These are phyloP conservation scores for Penicillium cinerascens DNA, from an alignment of 495 filamentous ascomycete genomes.

Conservation along the genomic window DNA sequence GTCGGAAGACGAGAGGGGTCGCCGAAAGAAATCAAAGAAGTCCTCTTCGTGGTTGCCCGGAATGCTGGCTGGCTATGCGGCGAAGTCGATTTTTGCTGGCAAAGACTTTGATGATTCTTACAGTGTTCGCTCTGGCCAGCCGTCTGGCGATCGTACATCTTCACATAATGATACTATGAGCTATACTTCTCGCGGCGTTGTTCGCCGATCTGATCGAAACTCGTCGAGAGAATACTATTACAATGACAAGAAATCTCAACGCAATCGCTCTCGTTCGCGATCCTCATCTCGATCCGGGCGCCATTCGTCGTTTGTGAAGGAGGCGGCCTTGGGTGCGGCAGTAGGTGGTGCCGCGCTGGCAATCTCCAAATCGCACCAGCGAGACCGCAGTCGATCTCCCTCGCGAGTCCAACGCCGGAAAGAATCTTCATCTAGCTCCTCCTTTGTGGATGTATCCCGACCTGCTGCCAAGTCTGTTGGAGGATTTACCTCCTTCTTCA, in stretches of 20 bases:
- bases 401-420: conserved; percentile 29
- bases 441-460: conserved; percentile 32
- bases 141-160: conserved; percentile 25
- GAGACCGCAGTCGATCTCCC: conserved; percentile 31
- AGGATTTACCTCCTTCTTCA: conserved; percentile 47
- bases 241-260: conserved; percentile 22
- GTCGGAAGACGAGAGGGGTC: conserved; percentile 51
- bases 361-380: conserved; percentile 27
- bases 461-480: conserved; percentile 26
- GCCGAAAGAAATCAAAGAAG: conserved; percentile 41
- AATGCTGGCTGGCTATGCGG: conserved; percentile 52
- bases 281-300: conserved; percentile 40
- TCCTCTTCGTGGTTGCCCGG: conserved; percentile 50
- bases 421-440: conserved; percentile 36
- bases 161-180: conserved; percentile 40
- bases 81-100: conserved; percentile 50
- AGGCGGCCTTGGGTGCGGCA: conserved; percentile 45
- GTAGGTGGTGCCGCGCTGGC: conserved; percentile 41
- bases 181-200: conserved; percentile 43
- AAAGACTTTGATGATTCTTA: conserved; percentile 60
- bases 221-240: conserved; percentile 29
- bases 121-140: conserved; percentile 50
- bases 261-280: conserved; percentile 41
- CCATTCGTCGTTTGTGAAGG: conserved; percentile 35
- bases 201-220: conserved; percentile 32